Base-by-base conservation (phyloP, 805 yeast genomes). In the Metschnikowia picachoensis region DNA sequence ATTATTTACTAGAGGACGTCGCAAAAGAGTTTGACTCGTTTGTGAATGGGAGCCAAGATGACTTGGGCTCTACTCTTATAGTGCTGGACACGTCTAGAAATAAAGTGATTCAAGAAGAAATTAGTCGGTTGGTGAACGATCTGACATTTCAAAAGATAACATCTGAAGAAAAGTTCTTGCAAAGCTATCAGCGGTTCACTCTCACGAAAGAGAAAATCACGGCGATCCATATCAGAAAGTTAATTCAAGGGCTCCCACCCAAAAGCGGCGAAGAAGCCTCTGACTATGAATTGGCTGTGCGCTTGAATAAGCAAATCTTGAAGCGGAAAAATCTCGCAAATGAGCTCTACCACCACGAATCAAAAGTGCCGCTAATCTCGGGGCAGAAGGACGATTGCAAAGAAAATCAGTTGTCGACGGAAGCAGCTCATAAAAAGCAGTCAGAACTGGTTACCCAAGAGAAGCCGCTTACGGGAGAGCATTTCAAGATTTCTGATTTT, bases 61-160 rank as follows among this genome's bases (percentile, higher is more conserved):
- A 52, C 1, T 8, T 37, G 3, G 40, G 30, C 31, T 16, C 34
- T 12, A 48, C 42, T 4, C n/a, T 45, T 20, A 34, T 42, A 31
- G 40, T 54, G 5, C 28, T 52, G 20, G 73, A 67, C 49, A 39
- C 55, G 13, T 54, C 60, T 29, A 49, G 62, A 38, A 73, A 68
- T 49, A 50, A 57, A 40, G 56, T 71, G 10, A 61, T 72, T 16
- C 76, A 72, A 50, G 76, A 68, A 15, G 76, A 72, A 48, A 67
- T 72, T 17, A 58, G 59, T 45, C 54, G 76, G 27, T 56, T 72
- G 36, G 47, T 64, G n/a, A 71, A 70, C 41, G 76, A 72, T 48
- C 57, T 71, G 43, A 58, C 65, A 6, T 72, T 60, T 43, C 74
- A 69, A 51, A 55, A 55, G 14, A 54, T 70, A 30, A 64, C 63